Evolutionary conservation across 371 early-diverging fungal genomes (phyloP).

Genomic region (Mortierella sp.): DNA sequence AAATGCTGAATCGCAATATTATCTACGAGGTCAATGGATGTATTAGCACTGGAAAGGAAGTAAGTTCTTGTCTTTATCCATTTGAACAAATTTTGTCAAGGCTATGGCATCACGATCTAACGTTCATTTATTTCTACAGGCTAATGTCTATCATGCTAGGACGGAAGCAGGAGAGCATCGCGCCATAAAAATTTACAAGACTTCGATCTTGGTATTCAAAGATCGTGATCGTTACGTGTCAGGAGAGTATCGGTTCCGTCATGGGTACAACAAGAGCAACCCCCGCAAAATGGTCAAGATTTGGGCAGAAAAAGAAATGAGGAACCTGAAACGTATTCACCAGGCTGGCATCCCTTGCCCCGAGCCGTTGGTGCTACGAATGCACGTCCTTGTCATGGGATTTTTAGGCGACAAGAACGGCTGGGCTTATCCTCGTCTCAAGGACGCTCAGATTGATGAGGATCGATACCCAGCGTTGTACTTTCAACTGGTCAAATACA

Average conservation of each 20-base stretch:
- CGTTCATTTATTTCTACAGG: too few species aligned
- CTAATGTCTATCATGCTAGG: constrained; percentile 97
- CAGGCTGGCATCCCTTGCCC: constrained; percentile 96
- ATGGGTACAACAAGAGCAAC: constrained; percentile 96
- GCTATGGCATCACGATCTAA: not conserved
- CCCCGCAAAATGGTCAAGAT: constrained; percentile 99
- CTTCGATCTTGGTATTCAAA: constrained; percentile 98
- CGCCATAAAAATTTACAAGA: constrained; percentile 99
- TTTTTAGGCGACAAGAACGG: constrained; percentile 95
- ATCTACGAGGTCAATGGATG: constrained; percentile 97
- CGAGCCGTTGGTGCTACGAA: constrained; percentile 91
- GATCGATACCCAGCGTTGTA: constrained; percentile 86
- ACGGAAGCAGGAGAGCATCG: constrained; percentile 88
- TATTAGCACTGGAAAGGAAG: constrained; percentile 99
- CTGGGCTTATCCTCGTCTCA: constrained; percentile 96
- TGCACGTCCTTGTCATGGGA: constrained; percentile 98
- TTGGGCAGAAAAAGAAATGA: constrained; percentile 99
- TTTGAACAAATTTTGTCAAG: constrained; percentile 10
- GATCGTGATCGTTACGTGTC: constrained; percentile 99
- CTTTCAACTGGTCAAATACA: constrained; percentile 87
- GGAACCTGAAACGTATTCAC: constrained; percentile 96
- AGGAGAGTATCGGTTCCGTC: constrained; percentile 97
- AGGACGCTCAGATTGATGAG: constrained; percentile 89
- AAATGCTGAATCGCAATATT: constrained; percentile 91
- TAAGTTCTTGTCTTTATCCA: constrained; percentile 44